Evolutionary conservation across 805 yeast genomes (phyloP).

Genomic region (Kazachstania africana): DNA sequence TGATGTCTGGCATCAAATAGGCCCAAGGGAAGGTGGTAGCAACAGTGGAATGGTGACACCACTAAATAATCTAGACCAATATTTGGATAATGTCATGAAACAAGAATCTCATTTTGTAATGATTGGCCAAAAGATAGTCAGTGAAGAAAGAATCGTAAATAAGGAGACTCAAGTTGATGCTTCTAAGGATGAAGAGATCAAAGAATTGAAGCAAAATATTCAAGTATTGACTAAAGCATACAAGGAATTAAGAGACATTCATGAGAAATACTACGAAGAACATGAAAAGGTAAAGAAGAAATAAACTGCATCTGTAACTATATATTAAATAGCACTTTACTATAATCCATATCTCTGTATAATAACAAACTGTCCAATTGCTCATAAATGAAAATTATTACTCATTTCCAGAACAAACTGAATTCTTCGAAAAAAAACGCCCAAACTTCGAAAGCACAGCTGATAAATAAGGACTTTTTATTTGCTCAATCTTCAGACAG

Average conservation of each 20-base stretch:
- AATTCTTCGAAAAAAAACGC: no score
- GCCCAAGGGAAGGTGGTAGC: no score
- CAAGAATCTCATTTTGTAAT: slow-evolving; percentile 46
- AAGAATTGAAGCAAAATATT: slow-evolving; percentile 33
- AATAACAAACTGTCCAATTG: no score
- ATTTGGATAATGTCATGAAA: slow-evolving; percentile 35
- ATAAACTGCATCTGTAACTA: no score
- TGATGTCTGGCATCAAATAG: slow-evolving; percentile 29
- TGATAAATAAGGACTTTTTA: no score
- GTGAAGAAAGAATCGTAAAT: slow-evolving; percentile 25
- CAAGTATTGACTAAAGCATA: slow-evolving; percentile 46
- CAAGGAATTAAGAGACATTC: slow-evolving; percentile 43
- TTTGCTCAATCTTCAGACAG: no score
- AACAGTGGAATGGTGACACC: slow-evolving; percentile 13
- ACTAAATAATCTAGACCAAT: slow-evolving; percentile 32
- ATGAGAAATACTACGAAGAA: slow-evolving; percentile 45
- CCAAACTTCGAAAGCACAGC: no score
- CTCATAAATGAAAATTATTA: no score
- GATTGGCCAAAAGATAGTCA: slow-evolving; percentile 20
- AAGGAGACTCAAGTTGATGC: slow-evolving; percentile 2
- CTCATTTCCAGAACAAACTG: no score
- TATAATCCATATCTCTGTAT: no score
- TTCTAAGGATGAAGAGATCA: slow-evolving; percentile 13
- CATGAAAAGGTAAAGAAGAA: slow-evolving; percentile 28
- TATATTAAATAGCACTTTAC: no score